Base-by-base conservation (phyloP, 73 alveolate genomes). In the Paramecium sonneborni region DNA sequence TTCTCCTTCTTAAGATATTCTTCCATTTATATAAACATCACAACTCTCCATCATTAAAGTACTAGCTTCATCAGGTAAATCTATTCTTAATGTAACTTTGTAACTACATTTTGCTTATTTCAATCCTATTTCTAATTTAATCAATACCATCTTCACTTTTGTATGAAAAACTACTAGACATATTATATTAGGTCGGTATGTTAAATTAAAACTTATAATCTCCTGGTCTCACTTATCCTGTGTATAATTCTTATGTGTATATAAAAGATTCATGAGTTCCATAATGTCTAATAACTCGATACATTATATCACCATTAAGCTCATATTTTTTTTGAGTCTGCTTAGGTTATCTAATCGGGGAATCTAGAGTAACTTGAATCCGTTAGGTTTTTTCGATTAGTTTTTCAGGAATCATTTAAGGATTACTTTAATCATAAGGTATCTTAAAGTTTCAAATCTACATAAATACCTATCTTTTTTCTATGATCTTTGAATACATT, bases 141-240 rank as follows among this genome's bases (percentile, higher is more conserved):
- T n/a, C 0, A 11, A 7, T 79, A 79, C 90, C 90, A 79, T 79
- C 90, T 39, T 79, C 90, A 21, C 76, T 79, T 79, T 39, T 79
- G 12, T 79, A 79, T 2, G 6, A 43, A 34, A 79, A 79, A 79
- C 90, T 79, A 8, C 76, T 41, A 24, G 39, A 41, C 69, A 41
- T 44, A 21, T 39, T 46, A 41, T 23, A 23, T 38, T 39, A 12
- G 5, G 90, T 79, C 5, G 69, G 90, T 7, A 79, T 41, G 0
- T n/a, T 20, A 43, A 79, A 79, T 23, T 57, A 62, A 44, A 79
- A 79, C 32, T 79, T 79, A 44, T 79, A 79, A 34, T 79, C 90
- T 8, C 76, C 90, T 5, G 44, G 15, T 44, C 24, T 79, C 41
- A 79, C 74, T 38, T 57, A 41, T 43, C 90, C 90, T 41, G 41